Base-by-base conservation (phyloP, 2,329 filamentous ascomycete genomes). In the Plenodomus tracheiphilus region DNA sequence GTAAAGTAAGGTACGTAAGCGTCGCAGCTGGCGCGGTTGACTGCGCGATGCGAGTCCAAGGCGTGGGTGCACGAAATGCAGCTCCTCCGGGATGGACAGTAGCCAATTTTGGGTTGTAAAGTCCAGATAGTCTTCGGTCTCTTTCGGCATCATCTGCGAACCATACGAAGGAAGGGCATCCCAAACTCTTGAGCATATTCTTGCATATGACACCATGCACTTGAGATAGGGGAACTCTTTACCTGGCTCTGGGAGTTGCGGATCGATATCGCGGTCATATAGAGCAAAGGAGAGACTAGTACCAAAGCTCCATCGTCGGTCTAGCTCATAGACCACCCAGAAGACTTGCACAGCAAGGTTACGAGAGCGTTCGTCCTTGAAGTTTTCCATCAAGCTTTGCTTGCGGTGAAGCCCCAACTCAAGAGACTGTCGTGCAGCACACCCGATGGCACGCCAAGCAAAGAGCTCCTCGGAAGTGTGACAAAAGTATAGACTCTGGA, bases 231-330 rank as follows among this genome's bases (percentile, higher is more conserved):
- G 59, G 15, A 49, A 47, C 5, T 51, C 44, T 2, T 51, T 47
- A 1, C 49, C 59, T 13, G 59, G 59, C 18, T 62, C 59, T 15
- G 59, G 59, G 32, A 62, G 46, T 19, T 58, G 43, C 3, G 54
- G 53, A 25, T 62, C 59, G 25, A 62, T 60, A 17, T 62, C 59
- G 4, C 51, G 45, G 37, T 62, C 57, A 25, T 55, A 51, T 1
- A 62, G 44, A 10, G 57, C 59, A 25, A 62, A 62, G 0, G 59
- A 57, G 0, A 62, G 39, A 32, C 59, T 60, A 0, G 59, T 62
- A 8, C 59, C 59, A 22, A 60, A 62, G 20, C 57, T 60, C 59
- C 59, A 62, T 41, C 59, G 38, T 28, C 59, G 51, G 22, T 62
- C 59, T n/a, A 62, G 42, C 22, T 54, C 47, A 32, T 62, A 62